Evolutionary conservation across 345 rosid species (phyloP).

Genomic region (Dipteronia sinensis): DNA sequence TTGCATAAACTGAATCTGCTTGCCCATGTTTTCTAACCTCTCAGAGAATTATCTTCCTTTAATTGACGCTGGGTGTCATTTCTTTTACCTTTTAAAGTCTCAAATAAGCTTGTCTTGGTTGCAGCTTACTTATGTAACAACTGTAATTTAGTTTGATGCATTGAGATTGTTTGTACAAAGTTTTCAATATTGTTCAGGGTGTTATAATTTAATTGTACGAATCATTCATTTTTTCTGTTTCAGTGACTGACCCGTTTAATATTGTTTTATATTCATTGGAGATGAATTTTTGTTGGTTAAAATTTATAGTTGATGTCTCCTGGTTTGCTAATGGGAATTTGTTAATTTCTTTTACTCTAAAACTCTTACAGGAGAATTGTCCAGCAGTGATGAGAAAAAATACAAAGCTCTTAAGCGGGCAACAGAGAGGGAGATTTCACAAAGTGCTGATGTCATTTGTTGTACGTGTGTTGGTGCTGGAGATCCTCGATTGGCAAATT

Average conservation of each 20-base stretch:
- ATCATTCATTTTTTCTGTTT: background rate
- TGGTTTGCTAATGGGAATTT: background rate
- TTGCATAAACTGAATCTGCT: background rate
- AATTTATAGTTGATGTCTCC: background rate
- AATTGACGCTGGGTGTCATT: background rate
- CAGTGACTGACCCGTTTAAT: background rate
- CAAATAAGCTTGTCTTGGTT: background rate
- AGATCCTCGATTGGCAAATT: slow-evolving; percentile 94
- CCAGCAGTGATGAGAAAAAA: slow-evolving; percentile 98
- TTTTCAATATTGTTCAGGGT: background rate
- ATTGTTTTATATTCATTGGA: slow-evolving; percentile 9
- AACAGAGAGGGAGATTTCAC: slow-evolving; percentile 96
- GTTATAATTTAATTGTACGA: background rate
- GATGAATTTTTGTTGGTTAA: background rate
- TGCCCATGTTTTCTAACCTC: background rate
- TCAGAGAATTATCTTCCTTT: background rate
- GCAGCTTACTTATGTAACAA: background rate
- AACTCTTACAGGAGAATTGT: slow-evolving; percentile 74
- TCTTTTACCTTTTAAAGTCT: background rate
- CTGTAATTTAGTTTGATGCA: background rate
- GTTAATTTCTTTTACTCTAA: background rate
- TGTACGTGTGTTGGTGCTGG: slow-evolving; percentile 99
- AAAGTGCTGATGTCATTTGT: slow-evolving; percentile 99
- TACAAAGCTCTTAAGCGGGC: slow-evolving; percentile 96
- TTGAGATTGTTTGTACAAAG: background rate